Percentiles rank a stretch among this genome's conserved stretches.
Conservation (phyloP, 2,329 filamentous ascomycete species). For the Venturia pyrina region DNA sequence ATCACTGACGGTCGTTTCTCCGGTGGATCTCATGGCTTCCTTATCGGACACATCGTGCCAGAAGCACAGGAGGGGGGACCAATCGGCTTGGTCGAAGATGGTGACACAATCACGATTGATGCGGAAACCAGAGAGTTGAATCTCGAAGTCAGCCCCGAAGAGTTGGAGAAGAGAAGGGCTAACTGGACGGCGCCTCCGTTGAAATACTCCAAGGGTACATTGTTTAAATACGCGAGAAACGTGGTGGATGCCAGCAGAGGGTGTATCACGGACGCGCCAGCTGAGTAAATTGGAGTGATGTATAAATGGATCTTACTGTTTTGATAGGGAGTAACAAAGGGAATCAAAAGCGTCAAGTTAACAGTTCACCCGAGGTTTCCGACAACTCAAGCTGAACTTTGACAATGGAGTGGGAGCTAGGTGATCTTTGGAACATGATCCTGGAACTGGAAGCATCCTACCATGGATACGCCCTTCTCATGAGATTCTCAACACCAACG, state of each 20-base stretch:
- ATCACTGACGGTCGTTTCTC: conserved; percentile 69
- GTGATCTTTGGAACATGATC: no score
- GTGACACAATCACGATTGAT: conserved; percentile 73
- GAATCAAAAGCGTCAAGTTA: background rate
- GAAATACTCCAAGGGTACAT: conserved; percentile 49
- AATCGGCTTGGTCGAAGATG: conserved; percentile 72
- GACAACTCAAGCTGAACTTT: no score
- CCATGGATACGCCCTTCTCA: no score
- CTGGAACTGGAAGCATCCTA: no score
- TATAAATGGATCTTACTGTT: background rate
- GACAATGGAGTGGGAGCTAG: no score
- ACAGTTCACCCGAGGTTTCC: no score
- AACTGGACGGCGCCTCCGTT: conserved; percentile 43
- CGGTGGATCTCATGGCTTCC: conserved; percentile 75
- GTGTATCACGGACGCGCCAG: conserved; percentile 43
- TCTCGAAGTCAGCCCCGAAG: conserved; percentile 55
- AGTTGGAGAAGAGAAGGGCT: conserved; percentile 43
- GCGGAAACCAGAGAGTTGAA: conserved; percentile 61
- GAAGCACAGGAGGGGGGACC: conserved; percentile 80
- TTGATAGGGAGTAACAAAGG: background rate
- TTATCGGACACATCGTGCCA: conserved; percentile 80
- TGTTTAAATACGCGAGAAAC: conserved; percentile 48
- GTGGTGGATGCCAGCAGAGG: conserved; percentile 50
- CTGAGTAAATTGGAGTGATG: background rate
- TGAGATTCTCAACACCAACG: no score